phyloP scores from a whole-genome alignment of 805 yeast genomes.

The Barnettozyma populi region DNA sequence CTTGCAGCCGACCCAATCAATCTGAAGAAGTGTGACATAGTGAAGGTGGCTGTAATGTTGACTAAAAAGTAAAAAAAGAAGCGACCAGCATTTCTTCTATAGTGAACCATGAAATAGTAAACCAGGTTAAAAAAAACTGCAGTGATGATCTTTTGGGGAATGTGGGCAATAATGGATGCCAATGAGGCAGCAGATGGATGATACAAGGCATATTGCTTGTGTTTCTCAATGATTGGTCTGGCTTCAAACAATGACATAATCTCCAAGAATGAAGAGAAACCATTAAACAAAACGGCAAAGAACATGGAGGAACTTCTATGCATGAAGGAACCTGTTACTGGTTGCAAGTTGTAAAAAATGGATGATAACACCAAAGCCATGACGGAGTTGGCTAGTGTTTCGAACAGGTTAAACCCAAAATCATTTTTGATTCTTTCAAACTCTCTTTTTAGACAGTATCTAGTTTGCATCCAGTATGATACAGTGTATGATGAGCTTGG shows the following conservation, averaged over 20 bases:
- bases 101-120: conserved; percentile 51
- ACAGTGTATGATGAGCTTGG: conserved; percentile 43
- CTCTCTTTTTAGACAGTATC: conserved; percentile 38
- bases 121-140: conserved; percentile 41
- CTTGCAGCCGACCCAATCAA: conserved; percentile 42
- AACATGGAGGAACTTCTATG: conserved; percentile 57
- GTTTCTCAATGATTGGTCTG: conserved; percentile 58
- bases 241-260: conserved; percentile 50
- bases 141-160: conserved; percentile 54
- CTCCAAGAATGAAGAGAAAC: conserved; percentile 52
- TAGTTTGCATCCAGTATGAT: conserved; percentile 45
- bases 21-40: conserved; percentile 51
- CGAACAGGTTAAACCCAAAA: conserved; percentile 38
- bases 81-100: conserved; percentile 43
- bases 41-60: conserved; percentile 34
- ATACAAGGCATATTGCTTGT: conserved; percentile 64
- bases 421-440: conserved; percentile 43
- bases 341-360: conserved; percentile 44
- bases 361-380: conserved; percentile 53
- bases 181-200: conserved; percentile 71
- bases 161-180: conserved; percentile 51
- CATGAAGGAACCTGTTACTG: conserved; percentile 40
- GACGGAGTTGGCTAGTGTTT: conserved; percentile 36
- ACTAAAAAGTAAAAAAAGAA: conserved; percentile 48
- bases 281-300: conserved; percentile 55